Base-by-base conservation (phyloP, 164 flowering plant species). In the Warburgia ugandensis region DNA sequence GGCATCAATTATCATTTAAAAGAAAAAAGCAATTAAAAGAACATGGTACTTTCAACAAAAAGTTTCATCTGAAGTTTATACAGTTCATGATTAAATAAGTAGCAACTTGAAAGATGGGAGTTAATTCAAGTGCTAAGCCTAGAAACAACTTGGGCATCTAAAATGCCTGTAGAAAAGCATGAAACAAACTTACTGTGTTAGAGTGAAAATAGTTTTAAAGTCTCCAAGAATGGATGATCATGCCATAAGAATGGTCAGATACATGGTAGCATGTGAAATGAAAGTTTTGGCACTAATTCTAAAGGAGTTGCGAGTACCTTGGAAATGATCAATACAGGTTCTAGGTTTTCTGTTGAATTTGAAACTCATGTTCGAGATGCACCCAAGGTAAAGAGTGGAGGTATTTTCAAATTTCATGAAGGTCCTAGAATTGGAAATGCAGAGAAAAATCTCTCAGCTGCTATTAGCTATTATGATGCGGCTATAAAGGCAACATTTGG, bases 341-440 rank as follows among this genome's bases (percentile, higher is more conserved):
- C 66, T 31, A 11, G 7, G 2, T 44, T 32, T 21, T 49, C 66
- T 2, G 36, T 48, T 45, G 63, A 44, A 49, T 42, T 58, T 41
- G 71, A 69, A 56, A 11, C 41, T 48, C 25, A 55, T 31, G 37
- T 50, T 0, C 56, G 28, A 42, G 76, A 69, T 53, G 43, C 58
- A 14, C 53, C 66, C 2, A 65, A 69, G 54, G 50, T 19, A 30
- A 76, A 70, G 77, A 66, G 49, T 71, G 96, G 99, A 64, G 99
- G 99, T 29, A 88, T 92, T 64, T 88, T 92, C 62, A 79, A 67
- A 56, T 88, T 72, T 60, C 65, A 84, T 33, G 65, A 60, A 55
- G 73, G 68, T 59, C 77, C 76, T 65, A 38, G 51, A n/a, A 52
- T 48, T 61, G 76, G 72, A 43, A 84, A 80, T 64, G 61, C 58